Base-by-base conservation (phyloP, 2,329 filamentous ascomycete species). In the Penicillium olsonii region DNA sequence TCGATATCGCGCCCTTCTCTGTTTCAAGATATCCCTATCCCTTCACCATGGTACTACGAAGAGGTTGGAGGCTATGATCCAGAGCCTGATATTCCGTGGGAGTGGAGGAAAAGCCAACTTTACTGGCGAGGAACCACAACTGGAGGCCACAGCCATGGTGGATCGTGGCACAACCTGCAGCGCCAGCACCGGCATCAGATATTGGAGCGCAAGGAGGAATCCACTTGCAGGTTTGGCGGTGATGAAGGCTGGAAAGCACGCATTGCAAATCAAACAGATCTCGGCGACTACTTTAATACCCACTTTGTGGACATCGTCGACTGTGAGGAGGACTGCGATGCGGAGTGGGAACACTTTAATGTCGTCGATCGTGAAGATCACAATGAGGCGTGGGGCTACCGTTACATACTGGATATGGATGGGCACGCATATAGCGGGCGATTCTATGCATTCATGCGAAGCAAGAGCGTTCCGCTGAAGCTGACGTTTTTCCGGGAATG, bases 91-190 rank as follows among this genome's bases (percentile, higher is more conserved):
- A 24, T 51, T 8, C 10, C 27, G 3, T 54, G 51, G 54, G 40
- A 52, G 11, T 20, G 37, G 2, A 95, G 95, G 69, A 73, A 79
- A 38, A 80, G 84, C 64, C 81, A 79, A 55, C 78, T 96, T 40
- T 95, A 90, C 77, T 96, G 91, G 91, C 85, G 91, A n/a, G 91
- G 91, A 15, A 91, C 87, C 12, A 95, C 90, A 0, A 95, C 90
- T 0, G 91, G 91, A 24, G 91, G 90, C 0, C 95, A 90, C 73
- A 90, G 87, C 61, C 82, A 88, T 48, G 83, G 87, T 56, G 90
- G 90, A 15, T 88, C 88, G 4, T 96, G 91, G 91, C 79, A 87
- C 52, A 79, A 85, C 2, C 90, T 95, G 63, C 91, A 95, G 65
- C 85, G 91, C 1, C 91, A 96, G 69, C 82, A 84, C 35, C 12